Conservation (phyloP, 1,284 basidiomycete genomes). For the Ustilago xerochloae region DNA sequence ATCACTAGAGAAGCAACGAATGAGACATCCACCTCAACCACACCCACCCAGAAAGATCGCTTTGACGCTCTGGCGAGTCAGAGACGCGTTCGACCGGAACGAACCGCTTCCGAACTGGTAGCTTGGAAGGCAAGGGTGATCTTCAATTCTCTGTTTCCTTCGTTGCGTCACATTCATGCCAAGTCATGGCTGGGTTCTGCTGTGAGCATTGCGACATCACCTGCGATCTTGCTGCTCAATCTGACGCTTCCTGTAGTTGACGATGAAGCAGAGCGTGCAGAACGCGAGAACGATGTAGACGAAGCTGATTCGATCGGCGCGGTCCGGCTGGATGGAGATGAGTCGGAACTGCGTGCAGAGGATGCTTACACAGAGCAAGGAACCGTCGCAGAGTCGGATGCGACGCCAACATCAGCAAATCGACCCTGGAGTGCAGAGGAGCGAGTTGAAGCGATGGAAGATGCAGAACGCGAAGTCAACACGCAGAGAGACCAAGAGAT, state of each 20-base stretch:
- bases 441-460: slow-evolving; percentile 25
- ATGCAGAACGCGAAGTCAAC: slow-evolving; percentile 32
- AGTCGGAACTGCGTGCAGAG: slow-evolving; percentile 36
- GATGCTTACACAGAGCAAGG: slow-evolving; percentile 20
- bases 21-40: neutral
- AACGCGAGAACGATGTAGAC: slow-evolving; percentile 31
- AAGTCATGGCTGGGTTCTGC: slow-evolving; percentile 81
- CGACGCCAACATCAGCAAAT: slow-evolving; percentile 5
- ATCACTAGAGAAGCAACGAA: neutral
- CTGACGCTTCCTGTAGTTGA: slow-evolving; percentile 88
- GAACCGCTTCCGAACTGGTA: slow-evolving; percentile 18
- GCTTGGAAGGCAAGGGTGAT: slow-evolving; percentile 33
- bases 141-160: slow-evolving; percentile 79
- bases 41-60: slow-evolving; percentile 13
- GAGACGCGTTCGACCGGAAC: slow-evolving; percentile 29
- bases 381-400: slow-evolving; percentile 4
- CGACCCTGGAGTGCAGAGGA: slow-evolving; percentile 29
- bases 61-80: slow-evolving; percentile 13
- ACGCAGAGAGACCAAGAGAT: slow-evolving; percentile 47
- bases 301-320: slow-evolving; percentile 58
- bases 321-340: slow-evolving; percentile 51
- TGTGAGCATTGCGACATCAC: slow-evolving; percentile 82
- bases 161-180: slow-evolving; percentile 78
- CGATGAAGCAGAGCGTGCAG: slow-evolving; percentile 71
- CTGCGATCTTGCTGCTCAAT: slow-evolving; percentile 85